phyloP scores from a whole-genome alignment of 768 basidiomycete genomes.

The Russula earlei region DNA sequence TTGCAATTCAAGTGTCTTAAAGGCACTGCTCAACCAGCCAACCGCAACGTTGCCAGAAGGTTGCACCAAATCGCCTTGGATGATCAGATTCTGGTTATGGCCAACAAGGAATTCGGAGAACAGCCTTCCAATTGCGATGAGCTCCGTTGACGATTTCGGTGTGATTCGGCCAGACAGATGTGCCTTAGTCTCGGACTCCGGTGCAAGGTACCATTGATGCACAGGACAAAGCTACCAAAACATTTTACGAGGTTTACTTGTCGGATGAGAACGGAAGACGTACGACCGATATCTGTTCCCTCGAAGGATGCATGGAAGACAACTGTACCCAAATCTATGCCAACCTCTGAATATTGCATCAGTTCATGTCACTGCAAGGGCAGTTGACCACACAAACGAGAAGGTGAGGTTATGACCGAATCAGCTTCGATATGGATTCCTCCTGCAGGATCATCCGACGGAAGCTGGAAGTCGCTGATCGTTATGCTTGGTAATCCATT shows the following conservation, averaged over 20 bases:
- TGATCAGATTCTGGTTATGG: slow-evolving; percentile 50
- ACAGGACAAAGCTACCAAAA: slow-evolving; percentile 41
- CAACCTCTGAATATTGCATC: slow-evolving; percentile 40
- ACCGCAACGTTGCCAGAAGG: slow-evolving; percentile 45
- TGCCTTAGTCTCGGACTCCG: slow-evolving; percentile 37
- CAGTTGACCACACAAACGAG: slow-evolving; percentile 37
- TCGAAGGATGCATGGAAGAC: slow-evolving; percentile 55
- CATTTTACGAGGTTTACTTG: not conserved
- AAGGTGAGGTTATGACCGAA: slow-evolving; percentile 52
- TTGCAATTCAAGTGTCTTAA: slow-evolving; percentile 51
- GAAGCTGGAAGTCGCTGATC: slow-evolving; percentile 62
- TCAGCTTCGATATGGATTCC: slow-evolving; percentile 66
- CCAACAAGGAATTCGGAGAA: slow-evolving; percentile 60
- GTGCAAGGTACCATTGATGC: slow-evolving; percentile 40
- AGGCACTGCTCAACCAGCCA: slow-evolving; percentile 59
- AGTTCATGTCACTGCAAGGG: not conserved
- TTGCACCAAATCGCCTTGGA: slow-evolving; percentile 51
- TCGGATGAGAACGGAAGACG: slow-evolving; percentile 23
- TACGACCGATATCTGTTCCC: slow-evolving; percentile 49
- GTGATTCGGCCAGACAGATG: slow-evolving; percentile 57
- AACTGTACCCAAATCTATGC: slow-evolving; percentile 58
- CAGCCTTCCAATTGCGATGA: slow-evolving; percentile 47
- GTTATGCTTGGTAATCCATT: slow-evolving; percentile 61
- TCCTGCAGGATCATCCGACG: slow-evolving; percentile 55
- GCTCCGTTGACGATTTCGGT: slow-evolving; percentile 46